Evolutionary conservation across 169 alveolate genomes (phyloP).

Genomic region (Condylostoma magnum): DNA sequence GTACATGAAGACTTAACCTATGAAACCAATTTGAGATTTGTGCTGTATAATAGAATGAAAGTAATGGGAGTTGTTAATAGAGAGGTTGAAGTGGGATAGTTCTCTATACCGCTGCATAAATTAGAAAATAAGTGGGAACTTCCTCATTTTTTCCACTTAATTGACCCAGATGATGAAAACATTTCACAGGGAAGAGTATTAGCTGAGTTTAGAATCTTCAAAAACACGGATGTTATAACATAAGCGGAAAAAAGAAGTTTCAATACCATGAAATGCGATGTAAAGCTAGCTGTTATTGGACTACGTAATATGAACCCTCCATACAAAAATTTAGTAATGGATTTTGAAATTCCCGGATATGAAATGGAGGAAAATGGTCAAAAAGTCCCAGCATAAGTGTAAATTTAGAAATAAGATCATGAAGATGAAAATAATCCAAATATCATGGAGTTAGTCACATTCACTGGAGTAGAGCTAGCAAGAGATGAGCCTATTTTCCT

Average conservation of each 20-base stretch:
- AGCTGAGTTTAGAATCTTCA: slow-evolving; percentile 9
- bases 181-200: slow-evolving; percentile 22
- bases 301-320: not conserved
- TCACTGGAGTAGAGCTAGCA: not conserved
- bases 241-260: not conserved
- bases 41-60: not conserved
- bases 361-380: not conserved
- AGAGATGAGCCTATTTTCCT: slow-evolving; percentile 2
- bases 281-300: slow-evolving; percentile 20
- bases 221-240: not conserved
- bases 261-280: not conserved
- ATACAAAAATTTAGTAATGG: not conserved
- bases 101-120: not conserved
- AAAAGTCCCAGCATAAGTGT: not conserved
- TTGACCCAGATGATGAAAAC: not conserved
- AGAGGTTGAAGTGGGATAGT: slow-evolving; percentile 10
- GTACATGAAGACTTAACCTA: slow-evolving; percentile 11
- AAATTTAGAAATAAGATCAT: not conserved
- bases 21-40: slow-evolving; percentile 23
- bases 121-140: not conserved
- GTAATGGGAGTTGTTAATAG: not conserved
- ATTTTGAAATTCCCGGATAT: slow-evolving; percentile 11
- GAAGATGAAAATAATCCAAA: slow-evolving; percentile 12
- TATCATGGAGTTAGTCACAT: not conserved
- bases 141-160: slow-evolving; percentile 23